Evolutionary conservation across 345 rosid genomes (phyloP), one percentile per base, ranked within the genome.

Genomic region (Hypericum perforatum): DNA sequence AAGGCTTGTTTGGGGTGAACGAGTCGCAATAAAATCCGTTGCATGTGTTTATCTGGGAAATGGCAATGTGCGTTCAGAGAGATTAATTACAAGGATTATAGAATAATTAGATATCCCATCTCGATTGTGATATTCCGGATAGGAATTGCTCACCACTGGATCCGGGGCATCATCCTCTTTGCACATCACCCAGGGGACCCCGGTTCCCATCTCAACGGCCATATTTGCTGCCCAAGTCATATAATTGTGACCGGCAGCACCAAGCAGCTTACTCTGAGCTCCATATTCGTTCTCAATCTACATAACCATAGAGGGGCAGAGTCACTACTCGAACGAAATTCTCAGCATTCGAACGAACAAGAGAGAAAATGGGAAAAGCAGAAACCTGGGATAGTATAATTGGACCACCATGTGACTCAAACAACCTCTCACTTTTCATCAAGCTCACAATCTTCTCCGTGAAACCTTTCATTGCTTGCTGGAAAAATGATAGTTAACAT

Each of bases 251-350:
- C 97, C 98, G 37, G 72, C 77, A 48, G 76, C 76, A 1, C 97
- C 98, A 13, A 81, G 63, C 61, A 70, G 49, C 71, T 92, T 87
- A 43, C 94, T 91, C 71, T 82, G 92, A 56, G 70, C 74, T 7
- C 99, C 99, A 63, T 94, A 94, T 70, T 94, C 99, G 59, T 94
- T 94, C 82, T 94, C 99, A 74, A 94, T 94, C 99, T 94, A 70
- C 62, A 73, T 32, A 6, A 49, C 49, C 46, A 56, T 7, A 36
- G 2, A 43, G n/a, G n/a, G n/a, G 38, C 15, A 11, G 22, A 39
- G 45, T 16, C 9, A 64, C 41, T 38, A 15, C 49, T 22, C 6
- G 6, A 41, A 10, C 4, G n/a, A 22, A 11, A 22, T 5, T 14
- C 13, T 11, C 5, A 15, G 9, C 11, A 5, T 13, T 10, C 7